Conservation (phyloP, 2,329 filamentous ascomycete genomes). For the Xylariaceae sp. region DNA sequence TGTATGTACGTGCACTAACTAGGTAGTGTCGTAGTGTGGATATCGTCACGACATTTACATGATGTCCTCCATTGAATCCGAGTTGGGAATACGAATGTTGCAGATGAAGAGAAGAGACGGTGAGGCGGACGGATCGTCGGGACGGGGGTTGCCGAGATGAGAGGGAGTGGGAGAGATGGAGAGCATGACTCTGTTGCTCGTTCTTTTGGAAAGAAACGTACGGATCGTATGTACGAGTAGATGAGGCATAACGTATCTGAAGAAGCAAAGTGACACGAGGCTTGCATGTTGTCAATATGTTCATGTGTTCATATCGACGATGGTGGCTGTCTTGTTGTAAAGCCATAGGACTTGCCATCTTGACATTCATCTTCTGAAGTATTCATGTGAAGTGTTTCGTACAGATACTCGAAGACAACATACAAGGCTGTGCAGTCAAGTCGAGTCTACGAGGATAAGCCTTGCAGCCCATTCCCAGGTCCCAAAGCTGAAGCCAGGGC, state of each 20-base stretch:
- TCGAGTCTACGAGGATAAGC: not conserved
- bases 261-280: constrained; percentile 12
- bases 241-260: not conserved
- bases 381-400: no score
- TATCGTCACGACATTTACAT: not conserved
- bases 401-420: not conserved
- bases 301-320: not conserved
- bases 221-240: no score
- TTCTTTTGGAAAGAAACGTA: not conserved
- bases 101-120: not conserved
- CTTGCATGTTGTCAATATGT: constrained; percentile 14
- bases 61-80: not conserved
- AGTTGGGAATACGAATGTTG: not conserved
- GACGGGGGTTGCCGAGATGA: not conserved
- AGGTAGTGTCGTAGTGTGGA: not conserved
- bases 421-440: not conserved
- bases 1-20: not conserved
- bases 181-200: not conserved
- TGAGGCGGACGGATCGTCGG: not conserved
- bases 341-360: not conserved
- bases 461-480: not conserved
- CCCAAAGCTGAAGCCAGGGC: not conserved
- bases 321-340: not conserved
- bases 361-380: not conserved
- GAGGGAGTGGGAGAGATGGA: not conserved